Evolutionary conservation across 2,329 filamentous ascomycete species (phyloP), one percentile per base, ranked within the genome.

Genomic region (Pseudogymnoascus sp.): DNA sequence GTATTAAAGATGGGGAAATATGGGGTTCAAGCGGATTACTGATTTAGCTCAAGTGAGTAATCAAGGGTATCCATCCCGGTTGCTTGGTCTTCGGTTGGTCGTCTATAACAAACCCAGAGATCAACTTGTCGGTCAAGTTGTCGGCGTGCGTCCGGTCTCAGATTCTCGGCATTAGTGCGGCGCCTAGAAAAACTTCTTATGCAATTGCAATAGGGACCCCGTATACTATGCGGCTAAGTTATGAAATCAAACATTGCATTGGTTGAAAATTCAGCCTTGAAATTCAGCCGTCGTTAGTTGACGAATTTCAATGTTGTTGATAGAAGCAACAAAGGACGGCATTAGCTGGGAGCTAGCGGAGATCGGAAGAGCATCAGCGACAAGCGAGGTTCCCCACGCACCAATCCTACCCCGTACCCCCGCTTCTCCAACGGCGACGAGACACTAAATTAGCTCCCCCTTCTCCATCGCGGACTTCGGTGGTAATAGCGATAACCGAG

Each of bases 341-440:
- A 40, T 40, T 40, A 40, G 40, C 16, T 41, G 10, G 59, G 5
- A 43, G 59, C 59, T 61, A 61, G 59, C 59, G 59, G 59, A 61
- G 59, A 38, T 61, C 59, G 59, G 59, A 43, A 37, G 8, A 35
- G 3, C 24, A 40, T 16, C 31, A 43, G 59, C 59, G 59, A 61
- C 59, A 61, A 38, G 28, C 35, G 59, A 61, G 26, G 26, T 26
- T 6, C n/a, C 59, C 6, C 24, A 12, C 24, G 11, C 22, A 24
- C 14, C 16, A 35, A 22, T 40, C 59, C n/a, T 24, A n/a, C 8
- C 26, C 28, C 2, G 11, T 22, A 11, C 8, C 6, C 8, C 6
- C n/a, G 37, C 37, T 41, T 11, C 19, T 10, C 24, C 22, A 46
- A 14, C 10, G 19, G 11, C 19, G 12, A 12, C 19, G 11, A 14